These are phyloP conservation scores for Suhomyces kilbournensis DNA, from an alignment of 805 yeast genomes.

Conservation along the genomic window DNA sequence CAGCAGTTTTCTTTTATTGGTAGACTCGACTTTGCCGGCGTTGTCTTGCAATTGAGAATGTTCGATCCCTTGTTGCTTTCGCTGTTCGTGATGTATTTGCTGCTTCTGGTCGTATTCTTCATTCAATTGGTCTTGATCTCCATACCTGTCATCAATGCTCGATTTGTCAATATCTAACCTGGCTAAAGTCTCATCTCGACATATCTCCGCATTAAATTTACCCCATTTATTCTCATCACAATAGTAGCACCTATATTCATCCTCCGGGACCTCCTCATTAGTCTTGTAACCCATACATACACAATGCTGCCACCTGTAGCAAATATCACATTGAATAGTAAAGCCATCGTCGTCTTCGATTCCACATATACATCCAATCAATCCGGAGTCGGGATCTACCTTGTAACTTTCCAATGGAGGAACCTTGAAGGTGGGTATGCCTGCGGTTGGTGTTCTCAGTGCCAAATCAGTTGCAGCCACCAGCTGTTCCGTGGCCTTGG, in stretches of 20 bases:
- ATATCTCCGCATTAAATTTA: conserved; percentile 38
- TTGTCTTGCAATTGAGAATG: conserved; percentile 1
- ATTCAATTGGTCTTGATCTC: conserved; percentile 12
- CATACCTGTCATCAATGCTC: conserved; percentile 15
- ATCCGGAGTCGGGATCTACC: conserved; percentile 79
- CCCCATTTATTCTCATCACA: conserved; percentile 56
- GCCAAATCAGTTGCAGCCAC: background rate
- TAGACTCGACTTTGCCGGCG: background rate
- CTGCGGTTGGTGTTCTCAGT: background rate
- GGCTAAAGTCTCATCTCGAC: conserved; percentile 28
- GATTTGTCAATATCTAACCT: conserved; percentile 29
- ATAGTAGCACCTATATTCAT: conserved; percentile 67
- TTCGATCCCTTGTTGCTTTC: conserved; percentile 1
- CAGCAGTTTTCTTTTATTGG: conserved; percentile 19
- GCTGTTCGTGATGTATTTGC: conserved; percentile 1
- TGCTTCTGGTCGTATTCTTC: conserved; percentile 1
- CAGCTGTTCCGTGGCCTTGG: background rate
- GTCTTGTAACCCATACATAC: conserved; percentile 78
- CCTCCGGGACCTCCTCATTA: conserved; percentile 76
- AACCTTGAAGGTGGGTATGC: conserved; percentile 6
- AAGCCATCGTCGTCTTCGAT: conserved; percentile 88
- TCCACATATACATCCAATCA: conserved; percentile 87
- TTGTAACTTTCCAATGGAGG: conserved; percentile 48
- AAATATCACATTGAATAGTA: conserved; percentile 90
- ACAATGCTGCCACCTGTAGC: conserved; percentile 94